Conservation (phyloP, 768 basidiomycete species). For the Pilatotrama ljubarskyi region DNA sequence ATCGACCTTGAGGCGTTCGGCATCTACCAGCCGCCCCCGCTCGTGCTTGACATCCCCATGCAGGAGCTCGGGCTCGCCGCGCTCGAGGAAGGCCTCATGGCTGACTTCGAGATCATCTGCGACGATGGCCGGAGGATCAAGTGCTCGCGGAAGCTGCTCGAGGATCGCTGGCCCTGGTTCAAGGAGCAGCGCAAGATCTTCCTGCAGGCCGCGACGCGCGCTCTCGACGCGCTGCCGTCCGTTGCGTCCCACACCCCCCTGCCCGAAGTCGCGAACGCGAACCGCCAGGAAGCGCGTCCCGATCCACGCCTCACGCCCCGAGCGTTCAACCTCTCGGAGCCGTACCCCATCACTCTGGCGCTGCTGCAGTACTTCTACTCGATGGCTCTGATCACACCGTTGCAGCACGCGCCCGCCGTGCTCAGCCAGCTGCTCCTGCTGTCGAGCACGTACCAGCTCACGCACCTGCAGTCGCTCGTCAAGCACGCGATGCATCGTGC, state of each 20-base stretch:
- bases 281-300: constrained; percentile 52
- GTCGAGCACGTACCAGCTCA: constrained; percentile 77
- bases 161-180: constrained; percentile 97
- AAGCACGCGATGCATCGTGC: constrained; percentile 93
- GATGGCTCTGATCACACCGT: constrained; percentile 78
- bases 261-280: constrained; percentile 58
- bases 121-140: constrained; percentile 84
- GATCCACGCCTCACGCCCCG: constrained; percentile 84
- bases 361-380: constrained; percentile 95
- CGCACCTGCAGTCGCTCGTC: constrained; percentile 75
- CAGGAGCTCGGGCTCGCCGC: constrained; percentile 85
- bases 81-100: constrained; percentile 75
- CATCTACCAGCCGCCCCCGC: constrained; percentile 84
- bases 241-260: constrained; percentile 63
- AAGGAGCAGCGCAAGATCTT: constrained; percentile 64
- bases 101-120: constrained; percentile 92
- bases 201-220: constrained; percentile 53
- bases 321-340: constrained; percentile 79
- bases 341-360: constrained; percentile 86
- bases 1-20: constrained; percentile 94
- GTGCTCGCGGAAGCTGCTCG: constrained; percentile 82
- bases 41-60: constrained; percentile 65
- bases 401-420: constrained; percentile 90
- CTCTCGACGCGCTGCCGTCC: constrained; percentile 58
- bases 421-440: constrained; percentile 85